Percentiles rank a stretch among this genome's conserved stretches.
Conservation (phyloP, 768 basidiomycete genomes). For the Crucibulum laeve region DNA sequence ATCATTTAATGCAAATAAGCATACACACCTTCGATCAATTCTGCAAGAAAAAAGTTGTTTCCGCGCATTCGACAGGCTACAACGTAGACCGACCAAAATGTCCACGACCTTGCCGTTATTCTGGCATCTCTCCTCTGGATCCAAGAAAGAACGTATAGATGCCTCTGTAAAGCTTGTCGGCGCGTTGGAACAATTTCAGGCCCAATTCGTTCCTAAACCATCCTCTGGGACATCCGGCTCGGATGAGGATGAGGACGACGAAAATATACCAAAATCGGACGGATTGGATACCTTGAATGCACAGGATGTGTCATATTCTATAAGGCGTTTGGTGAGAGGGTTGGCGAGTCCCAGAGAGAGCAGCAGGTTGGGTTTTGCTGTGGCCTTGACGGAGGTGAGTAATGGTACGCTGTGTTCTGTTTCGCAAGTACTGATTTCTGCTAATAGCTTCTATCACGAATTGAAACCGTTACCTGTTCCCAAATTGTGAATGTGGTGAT, state of each 20-base stretch:
- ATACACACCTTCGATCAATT: slow-evolving; percentile 5
- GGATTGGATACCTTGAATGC: slow-evolving; percentile 69
- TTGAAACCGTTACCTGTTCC: slow-evolving; percentile 71
- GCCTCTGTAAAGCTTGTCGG: slow-evolving; percentile 82
- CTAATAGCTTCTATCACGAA: slow-evolving; percentile 68
- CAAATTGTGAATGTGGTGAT: slow-evolving; percentile 76
- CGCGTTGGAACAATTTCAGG: slow-evolving; percentile 83
- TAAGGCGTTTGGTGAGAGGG: slow-evolving; percentile 82
- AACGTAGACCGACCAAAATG: slow-evolving; percentile 34
- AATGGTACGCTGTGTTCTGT: background rate
- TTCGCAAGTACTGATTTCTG: background rate
- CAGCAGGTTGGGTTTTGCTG: slow-evolving; percentile 91
- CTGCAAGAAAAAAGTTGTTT: slow-evolving; percentile 3
- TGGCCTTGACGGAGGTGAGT: slow-evolving; percentile 89
- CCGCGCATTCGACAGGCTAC: background rate
- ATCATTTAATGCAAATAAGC: too few relatives aligned
- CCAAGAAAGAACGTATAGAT: slow-evolving; percentile 75
- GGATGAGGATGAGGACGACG: slow-evolving; percentile 43
- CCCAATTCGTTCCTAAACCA: slow-evolving; percentile 48
- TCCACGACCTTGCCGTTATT: slow-evolving; percentile 89
- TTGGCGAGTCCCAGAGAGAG: slow-evolving; percentile 91
- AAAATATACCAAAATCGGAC: slow-evolving; percentile 35
- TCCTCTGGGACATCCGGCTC: slow-evolving; percentile 26
- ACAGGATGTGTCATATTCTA: slow-evolving; percentile 90
- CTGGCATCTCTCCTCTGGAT: slow-evolving; percentile 86